Evolutionary conservation across 1,139 yeast genomes (phyloP), one percentile per base, ranked within the genome.

Genomic region (Scheffersomyces lignicola): DNA sequence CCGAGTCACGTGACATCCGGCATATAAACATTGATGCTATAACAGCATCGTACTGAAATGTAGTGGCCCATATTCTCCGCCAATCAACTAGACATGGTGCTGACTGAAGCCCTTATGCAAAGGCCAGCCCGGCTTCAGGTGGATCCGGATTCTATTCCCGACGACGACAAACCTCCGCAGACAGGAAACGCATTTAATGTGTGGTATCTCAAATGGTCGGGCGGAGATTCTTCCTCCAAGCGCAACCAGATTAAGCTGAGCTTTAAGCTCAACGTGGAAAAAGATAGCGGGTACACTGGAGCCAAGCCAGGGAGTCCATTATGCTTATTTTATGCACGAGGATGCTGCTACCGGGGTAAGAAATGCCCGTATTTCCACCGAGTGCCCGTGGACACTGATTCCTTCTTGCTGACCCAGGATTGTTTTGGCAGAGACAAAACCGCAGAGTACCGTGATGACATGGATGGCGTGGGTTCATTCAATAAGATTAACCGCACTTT

Each of bases 381-480:
- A 32, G 54, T 86, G 11, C 98, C 98, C 0, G 58, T 55, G 1
- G 55, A 62, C 1, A 35, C 41, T 1, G 82, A 77, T 41, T 56
- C 61, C 29, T 64, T 65, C 39, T 69, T 81, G 1, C 75, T 80
- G 9, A 81, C 88, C 1, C 77, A 80, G 26, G 98, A 92, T 59
- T 90, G 97, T 51, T 92, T 92, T 67, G 97, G 97, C 0, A 66
- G 98, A 39, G 96, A 87, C 53, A 87, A 84, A 56, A 84, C 85
- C 42, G 71, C 86, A 1, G 85, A 80, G 29, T 87, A 87, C 53
- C 68, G 89, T 45, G 97, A 90, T 47, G 98, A 92, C 58, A 88
- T 89, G 96, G 82, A 85, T 29, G 98, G 97, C 15, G 84, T 88
- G 2, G 98, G 97, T 0, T 80, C 90, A n/a, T 81, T 90, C 52